Conservation (phyloP, 2,329 filamentous ascomycete species). For the Clonostachys sp. region DNA sequence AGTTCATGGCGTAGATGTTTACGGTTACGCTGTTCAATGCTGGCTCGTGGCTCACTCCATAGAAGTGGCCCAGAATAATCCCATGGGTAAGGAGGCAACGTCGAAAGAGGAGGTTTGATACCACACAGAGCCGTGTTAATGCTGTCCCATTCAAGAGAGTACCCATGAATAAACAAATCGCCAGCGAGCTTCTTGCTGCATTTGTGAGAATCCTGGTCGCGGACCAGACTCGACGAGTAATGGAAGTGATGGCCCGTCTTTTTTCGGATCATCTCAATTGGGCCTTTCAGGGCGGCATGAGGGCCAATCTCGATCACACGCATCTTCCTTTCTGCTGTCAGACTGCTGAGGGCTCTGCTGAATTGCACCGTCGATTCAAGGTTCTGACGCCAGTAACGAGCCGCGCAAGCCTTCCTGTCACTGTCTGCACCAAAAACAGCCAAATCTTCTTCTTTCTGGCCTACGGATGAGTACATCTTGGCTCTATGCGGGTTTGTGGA, state of each 20-base stretch:
- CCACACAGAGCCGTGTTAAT: background rate
- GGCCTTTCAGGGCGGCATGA: conserved; percentile 6
- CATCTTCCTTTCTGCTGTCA: conserved; percentile 12
- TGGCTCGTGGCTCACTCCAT: background rate
- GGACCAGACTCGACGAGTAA: background rate
- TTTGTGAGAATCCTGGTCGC: background rate
- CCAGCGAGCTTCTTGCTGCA: background rate
- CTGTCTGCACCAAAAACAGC: background rate
- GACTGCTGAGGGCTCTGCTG: conserved; percentile 1
- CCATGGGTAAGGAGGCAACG: conserved; percentile 28
- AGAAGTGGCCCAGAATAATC: background rate
- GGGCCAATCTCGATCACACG: conserved; percentile 8
- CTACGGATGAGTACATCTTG: conserved; percentile 1
- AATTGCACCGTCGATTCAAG: conserved; percentile 8
- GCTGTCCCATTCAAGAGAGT: background rate
- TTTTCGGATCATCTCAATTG: conserved; percentile 22
- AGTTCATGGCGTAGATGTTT: conserved; percentile 34
- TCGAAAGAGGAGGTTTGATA: conserved; percentile 18
- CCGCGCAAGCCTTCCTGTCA: background rate
- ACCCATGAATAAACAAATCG: conserved; percentile 1
- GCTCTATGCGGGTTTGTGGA: background rate
- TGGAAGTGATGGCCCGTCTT: conserved; percentile 4
- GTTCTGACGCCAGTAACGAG: conserved; percentile 8
- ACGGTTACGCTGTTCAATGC: conserved; percentile 30
- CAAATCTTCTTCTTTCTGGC: background rate